These are phyloP conservation scores for Candida patagonica DNA, from an alignment of 805 yeast species.

Conservation along the genomic window DNA sequence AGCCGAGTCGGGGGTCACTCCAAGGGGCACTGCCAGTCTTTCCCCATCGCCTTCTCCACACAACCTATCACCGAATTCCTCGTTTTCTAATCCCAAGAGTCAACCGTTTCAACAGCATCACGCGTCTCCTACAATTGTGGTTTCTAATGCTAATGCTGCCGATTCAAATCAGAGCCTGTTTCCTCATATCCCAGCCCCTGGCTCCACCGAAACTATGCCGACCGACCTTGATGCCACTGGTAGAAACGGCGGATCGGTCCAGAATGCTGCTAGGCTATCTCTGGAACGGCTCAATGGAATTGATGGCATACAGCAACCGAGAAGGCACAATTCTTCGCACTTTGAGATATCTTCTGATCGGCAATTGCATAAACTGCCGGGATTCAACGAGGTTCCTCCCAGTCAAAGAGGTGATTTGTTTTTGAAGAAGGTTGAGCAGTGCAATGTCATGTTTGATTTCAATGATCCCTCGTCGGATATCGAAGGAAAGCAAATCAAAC, in stretches of 20 bases:
- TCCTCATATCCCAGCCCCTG: slow-evolving; percentile 24
- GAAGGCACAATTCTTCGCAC: slow-evolving; percentile 85
- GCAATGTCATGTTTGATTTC: slow-evolving; percentile 90
- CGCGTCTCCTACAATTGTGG: slow-evolving; percentile 13
- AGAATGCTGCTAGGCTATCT: slow-evolving; percentile 34
- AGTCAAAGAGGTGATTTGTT: slow-evolving; percentile 74
- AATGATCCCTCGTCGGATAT: slow-evolving; percentile 87
- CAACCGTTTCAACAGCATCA: slow-evolving; percentile 4
- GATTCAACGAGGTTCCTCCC: slow-evolving; percentile 79
- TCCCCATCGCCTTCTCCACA: not conserved
- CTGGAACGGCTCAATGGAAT: slow-evolving; percentile 60
- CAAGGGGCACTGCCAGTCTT: slow-evolving; percentile 2
- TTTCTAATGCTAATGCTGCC: not conserved
- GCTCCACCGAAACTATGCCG: slow-evolving; percentile 30
- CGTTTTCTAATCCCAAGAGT: not conserved
- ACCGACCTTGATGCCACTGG: slow-evolving; percentile 23
- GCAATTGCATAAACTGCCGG: slow-evolving; percentile 67
- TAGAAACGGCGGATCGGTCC: not conserved
- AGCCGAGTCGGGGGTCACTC: slow-evolving; percentile 8
- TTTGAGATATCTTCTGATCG: slow-evolving; percentile 69
- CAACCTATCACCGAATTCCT: not conserved
- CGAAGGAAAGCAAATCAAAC: slow-evolving; percentile 85
- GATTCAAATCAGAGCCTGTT: slow-evolving; percentile 10
- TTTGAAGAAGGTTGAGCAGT: slow-evolving; percentile 83
- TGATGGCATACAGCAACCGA: slow-evolving; percentile 77